These are phyloP conservation scores for Cucumis cinereus DNA, from an alignment of 306 rosid genomes.

Conservation along the genomic window DNA sequence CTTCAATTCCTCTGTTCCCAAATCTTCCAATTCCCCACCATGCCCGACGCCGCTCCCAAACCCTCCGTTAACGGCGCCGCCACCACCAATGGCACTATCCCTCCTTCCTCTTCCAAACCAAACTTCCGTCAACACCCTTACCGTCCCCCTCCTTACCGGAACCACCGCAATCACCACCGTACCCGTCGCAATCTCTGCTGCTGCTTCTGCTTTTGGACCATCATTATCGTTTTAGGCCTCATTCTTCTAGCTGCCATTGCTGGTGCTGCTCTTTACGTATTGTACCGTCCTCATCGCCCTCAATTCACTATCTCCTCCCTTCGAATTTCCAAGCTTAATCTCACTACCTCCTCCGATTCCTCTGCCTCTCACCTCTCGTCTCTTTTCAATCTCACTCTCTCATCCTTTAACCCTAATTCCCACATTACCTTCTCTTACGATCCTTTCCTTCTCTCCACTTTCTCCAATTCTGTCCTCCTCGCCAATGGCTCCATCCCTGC, in stretches of 20 bases:
- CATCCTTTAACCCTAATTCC: slow-evolving; percentile 66
- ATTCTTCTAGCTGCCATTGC: slow-evolving; percentile 61
- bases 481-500: slow-evolving; percentile 68
- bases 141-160: slow-evolving; percentile 46
- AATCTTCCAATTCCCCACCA: not conserved
- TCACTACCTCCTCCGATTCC: slow-evolving; percentile 50
- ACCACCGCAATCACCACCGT: slow-evolving; percentile 39
- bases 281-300: slow-evolving; percentile 83
- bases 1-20: not conserved
- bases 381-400: slow-evolving; percentile 61
- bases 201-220: slow-evolving; percentile 90
- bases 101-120: slow-evolving; percentile 15
- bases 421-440: slow-evolving; percentile 70
- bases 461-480: slow-evolving; percentile 31
- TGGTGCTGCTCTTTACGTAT: slow-evolving; percentile 64
- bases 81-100: slow-evolving; percentile 15
- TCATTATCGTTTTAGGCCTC: slow-evolving; percentile 34
- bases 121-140: slow-evolving; percentile 44
- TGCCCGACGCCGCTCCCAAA: not conserved
- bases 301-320: slow-evolving; percentile 74
- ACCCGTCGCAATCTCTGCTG: slow-evolving; percentile 61
- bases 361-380: slow-evolving; percentile 57
- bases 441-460: slow-evolving; percentile 30
- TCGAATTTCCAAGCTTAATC: slow-evolving; percentile 68
- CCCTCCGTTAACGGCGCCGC: not conserved